These are phyloP conservation scores for Komagataella phaffii DNA, from an alignment of 805 yeast species.

Conservation along the genomic window DNA sequence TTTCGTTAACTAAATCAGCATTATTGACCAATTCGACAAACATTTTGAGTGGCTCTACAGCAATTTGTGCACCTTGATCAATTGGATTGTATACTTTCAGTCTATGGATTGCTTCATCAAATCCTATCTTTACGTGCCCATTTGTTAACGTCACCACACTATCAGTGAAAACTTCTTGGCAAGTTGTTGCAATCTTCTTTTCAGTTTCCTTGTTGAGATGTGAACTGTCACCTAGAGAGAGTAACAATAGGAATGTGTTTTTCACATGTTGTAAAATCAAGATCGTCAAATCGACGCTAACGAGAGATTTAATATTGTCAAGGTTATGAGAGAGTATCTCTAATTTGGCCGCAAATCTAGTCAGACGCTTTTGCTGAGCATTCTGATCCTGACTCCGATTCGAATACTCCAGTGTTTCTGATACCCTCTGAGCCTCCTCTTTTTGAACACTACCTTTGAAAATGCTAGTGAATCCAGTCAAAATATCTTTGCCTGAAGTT, in stretches of 20 bases:
- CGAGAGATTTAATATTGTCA: constrained; percentile 59
- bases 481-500: constrained; percentile 34
- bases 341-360: constrained; percentile 69
- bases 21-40: constrained; percentile 86
- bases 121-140: constrained; percentile 76
- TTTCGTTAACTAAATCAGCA: constrained; percentile 86
- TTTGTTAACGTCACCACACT: constrained; percentile 50
- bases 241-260: constrained; percentile 44
- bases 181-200: constrained; percentile 18
- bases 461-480: constrained; percentile 52
- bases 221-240: constrained; percentile 20
- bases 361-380: constrained; percentile 19
- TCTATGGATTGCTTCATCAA: constrained; percentile 63
- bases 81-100: constrained; percentile 61
- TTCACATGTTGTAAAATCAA: constrained; percentile 59
- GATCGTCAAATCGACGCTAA: constrained; percentile 72
- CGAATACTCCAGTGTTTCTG: constrained; percentile 15
- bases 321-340: constrained; percentile 67
- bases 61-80: constrained; percentile 11
- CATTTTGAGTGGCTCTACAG: constrained; percentile 71
- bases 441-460: constrained; percentile 22
- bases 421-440: constrained; percentile 8
- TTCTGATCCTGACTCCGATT: constrained; percentile 10
- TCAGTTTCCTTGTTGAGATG: constrained; percentile 17
- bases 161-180: constrained; percentile 54